phyloP scores from a whole-genome alignment of 1,284 basidiomycete species.

The Cutaneotrichosporon dermatis region DNA sequence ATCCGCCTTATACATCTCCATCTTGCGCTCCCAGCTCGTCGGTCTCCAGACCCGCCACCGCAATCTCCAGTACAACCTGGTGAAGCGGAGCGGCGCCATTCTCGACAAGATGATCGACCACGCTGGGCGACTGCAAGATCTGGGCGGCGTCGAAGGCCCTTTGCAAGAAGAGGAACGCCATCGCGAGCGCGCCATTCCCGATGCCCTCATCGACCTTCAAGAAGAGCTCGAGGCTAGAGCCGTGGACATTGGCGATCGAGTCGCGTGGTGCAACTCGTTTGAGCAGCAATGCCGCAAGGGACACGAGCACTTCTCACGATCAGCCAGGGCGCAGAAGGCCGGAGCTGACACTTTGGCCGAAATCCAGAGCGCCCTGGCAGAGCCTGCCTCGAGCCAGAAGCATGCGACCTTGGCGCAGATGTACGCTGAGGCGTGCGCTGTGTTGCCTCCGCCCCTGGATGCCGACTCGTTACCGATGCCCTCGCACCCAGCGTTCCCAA shows the following conservation, averaged over 20 bases:
- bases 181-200: slow-evolving; percentile 30
- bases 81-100: slow-evolving; percentile 27
- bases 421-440: slow-evolving; percentile 8
- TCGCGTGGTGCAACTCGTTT: slow-evolving; percentile 32
- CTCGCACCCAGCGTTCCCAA: slow-evolving; percentile 27
- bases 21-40: slow-evolving; percentile 57
- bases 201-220: slow-evolving; percentile 39
- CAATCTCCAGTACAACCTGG: slow-evolving; percentile 25
- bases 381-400: slow-evolving; percentile 24
- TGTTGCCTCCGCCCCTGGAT: slow-evolving; percentile 23
- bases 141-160: slow-evolving; percentile 34
- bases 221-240: slow-evolving; percentile 37
- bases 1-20: slow-evolving; percentile 18
- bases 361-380: slow-evolving; percentile 15
- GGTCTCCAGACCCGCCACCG: slow-evolving; percentile 37
- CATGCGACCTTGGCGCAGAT: slow-evolving; percentile 19
- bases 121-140: slow-evolving; percentile 30
- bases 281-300: slow-evolving; percentile 33
- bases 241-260: slow-evolving; percentile 16
- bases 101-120: slow-evolving; percentile 47
- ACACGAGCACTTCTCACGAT: slow-evolving; percentile 23
- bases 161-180: slow-evolving; percentile 3
- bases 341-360: slow-evolving; percentile 17
- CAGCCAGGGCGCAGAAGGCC: slow-evolving; percentile 10
- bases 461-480: slow-evolving; percentile 24